Evolutionary conservation across 768 basidiomycete genomes (phyloP).

Genomic region (Mycena leptocephala): DNA sequence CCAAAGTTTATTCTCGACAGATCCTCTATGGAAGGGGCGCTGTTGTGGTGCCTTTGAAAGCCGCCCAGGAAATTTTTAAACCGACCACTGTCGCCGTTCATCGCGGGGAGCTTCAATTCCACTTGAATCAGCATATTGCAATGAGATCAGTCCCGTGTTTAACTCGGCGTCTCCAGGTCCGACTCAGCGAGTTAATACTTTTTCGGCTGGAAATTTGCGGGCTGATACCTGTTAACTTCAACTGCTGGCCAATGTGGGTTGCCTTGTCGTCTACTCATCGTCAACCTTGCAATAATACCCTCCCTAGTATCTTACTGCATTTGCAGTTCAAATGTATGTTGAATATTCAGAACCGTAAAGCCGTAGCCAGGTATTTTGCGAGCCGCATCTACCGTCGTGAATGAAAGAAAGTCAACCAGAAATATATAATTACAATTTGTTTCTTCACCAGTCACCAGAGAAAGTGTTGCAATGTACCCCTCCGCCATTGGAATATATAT

Average conservation of each 20-base stretch:
- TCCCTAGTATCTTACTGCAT: slow-evolving; percentile 27
- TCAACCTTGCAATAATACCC: background rate
- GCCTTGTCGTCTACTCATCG: too few relatives aligned
- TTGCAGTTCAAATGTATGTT: slow-evolving; percentile 27
- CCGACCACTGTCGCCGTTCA: too few relatives aligned
- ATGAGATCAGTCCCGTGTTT: background rate
- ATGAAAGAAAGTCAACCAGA: background rate
- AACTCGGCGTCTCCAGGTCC: background rate
- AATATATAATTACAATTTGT: background rate
- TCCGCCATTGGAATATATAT: slow-evolving; percentile 6
- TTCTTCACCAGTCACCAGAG: slow-evolving; percentile 6
- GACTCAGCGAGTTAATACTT: slow-evolving; percentile 23
- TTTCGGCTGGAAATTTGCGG: background rate
- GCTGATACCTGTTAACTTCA: slow-evolving; percentile 13
- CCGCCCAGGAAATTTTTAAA: too few relatives aligned
- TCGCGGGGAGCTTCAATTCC: too few relatives aligned
- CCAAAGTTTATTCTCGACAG: too few relatives aligned
- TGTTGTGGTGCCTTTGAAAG: too few relatives aligned
- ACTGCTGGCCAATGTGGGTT: slow-evolving; percentile 28
- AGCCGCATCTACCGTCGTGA: slow-evolving; percentile 22
- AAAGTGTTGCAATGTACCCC: background rate
- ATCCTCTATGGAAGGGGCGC: too few relatives aligned
- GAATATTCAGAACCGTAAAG: too few relatives aligned
- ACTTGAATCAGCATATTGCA: background rate
- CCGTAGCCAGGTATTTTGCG: slow-evolving; percentile 32